Conservation (phyloP, 441 rosid species). For the Capsella rubella region DNA sequence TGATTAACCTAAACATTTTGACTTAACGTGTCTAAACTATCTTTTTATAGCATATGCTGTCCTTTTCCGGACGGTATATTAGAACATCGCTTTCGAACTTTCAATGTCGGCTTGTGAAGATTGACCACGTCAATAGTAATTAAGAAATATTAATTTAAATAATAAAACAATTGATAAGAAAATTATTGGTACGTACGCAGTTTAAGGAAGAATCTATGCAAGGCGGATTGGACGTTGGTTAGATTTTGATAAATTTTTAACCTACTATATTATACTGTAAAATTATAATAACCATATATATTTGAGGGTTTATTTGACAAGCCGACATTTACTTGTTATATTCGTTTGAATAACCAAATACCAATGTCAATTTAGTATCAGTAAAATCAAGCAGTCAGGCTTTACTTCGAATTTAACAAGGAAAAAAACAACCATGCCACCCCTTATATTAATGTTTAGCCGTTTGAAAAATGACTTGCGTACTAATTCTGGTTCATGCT, state of each 20-base stretch:
- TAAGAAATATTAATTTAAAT: not conserved
- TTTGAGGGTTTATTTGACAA: not conserved
- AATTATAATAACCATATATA: not conserved
- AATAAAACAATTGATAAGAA: not conserved
- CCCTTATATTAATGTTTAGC: slow-evolving; percentile 11
- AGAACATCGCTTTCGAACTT: slow-evolving; percentile 39
- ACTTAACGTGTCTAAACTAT: slow-evolving; percentile 35
- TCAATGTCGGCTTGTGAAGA: slow-evolving; percentile 35
- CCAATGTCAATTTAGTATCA: slow-evolving; percentile 4
- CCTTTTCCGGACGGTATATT: slow-evolving; percentile 32
- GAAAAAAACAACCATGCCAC: slow-evolving; percentile 2
- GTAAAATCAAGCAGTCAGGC: not conserved
- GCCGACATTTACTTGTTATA: not conserved
- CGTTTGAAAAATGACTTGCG: slow-evolving; percentile 1
- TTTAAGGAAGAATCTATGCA: slow-evolving; percentile 39
- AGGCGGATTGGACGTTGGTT: slow-evolving; percentile 23
- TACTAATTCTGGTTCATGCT: not conserved
- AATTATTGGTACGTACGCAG: slow-evolving; percentile 32
- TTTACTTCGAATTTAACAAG: not conserved
- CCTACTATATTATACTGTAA: not conserved
- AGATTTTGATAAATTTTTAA: slow-evolving; percentile 22
- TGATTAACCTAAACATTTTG: slow-evolving; percentile 27
- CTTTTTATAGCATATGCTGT: slow-evolving; percentile 15
- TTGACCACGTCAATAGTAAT: slow-evolving; percentile 28
- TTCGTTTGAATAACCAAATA: not conserved